Base-by-base conservation (phyloP, 2,329 filamentous ascomycete species). In the Botrytis elliptica region DNA sequence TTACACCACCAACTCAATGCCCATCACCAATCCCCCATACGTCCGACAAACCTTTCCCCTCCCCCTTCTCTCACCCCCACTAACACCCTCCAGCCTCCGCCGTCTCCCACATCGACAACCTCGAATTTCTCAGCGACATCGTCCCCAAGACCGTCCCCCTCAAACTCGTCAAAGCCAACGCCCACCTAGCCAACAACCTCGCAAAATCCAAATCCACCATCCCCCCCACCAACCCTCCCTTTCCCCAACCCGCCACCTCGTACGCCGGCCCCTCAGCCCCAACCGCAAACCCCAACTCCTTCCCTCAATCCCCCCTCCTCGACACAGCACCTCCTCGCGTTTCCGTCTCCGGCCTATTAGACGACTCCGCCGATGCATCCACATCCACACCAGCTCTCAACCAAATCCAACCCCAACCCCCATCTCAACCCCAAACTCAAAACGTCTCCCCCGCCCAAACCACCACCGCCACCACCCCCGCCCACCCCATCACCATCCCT, bases 121-220 rank as follows among this genome's bases (percentile, higher is more conserved):
- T 99, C 70, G 95, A 99, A 82, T 99, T 99, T 81, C 89, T 99
- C 22, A 88, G 92, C 76, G 96, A 99, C 83, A 89, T 97, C 40
- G 92, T 98, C 55, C 96, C 96, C 73, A 92, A 92, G 81, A 98
- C 95, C 1, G 89, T 91, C 9, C 90, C 93, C 25, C 97, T 90
- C 85, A 93, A 92, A 81, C 89, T 93, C 77, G 89, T 92, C 84
- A 95, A 94, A 84, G 90, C 90, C 79, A 89, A 90, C 63, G 82
- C 89, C 76, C 85, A 88, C 36, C 5, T 40, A 4, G 46, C 65
- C 36, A 57, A 57, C 46, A 68, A 49, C 36, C 36, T 68, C 18
- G 20, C 40, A 1, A 18, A 73, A n/a, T 1, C n/a, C 40, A 46
- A 63, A 63, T 18, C 52, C 40, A 70, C n/a, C 7, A 25, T 18